Base-by-base conservation (phyloP, 1,139 yeast species). In the Blastobotrys indianensis region DNA sequence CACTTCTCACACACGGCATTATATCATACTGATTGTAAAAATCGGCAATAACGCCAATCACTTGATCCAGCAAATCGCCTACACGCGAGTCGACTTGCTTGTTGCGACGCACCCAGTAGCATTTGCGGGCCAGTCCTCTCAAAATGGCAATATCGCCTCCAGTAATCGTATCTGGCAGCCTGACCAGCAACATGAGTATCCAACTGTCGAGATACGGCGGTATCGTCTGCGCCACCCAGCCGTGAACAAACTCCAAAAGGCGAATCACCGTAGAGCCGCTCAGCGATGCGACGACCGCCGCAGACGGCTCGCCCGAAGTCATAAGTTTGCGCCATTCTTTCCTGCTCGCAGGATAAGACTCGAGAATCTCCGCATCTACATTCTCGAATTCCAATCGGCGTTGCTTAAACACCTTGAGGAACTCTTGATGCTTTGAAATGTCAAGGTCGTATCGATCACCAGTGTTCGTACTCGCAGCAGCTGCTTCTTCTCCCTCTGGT, bases 111-210 rank as follows among this genome's bases (percentile, higher is more conserved):
- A 66, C 63, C n/a, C 57, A 54, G 3, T 49, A 46, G 10, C 69
- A 67, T 51, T 68, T 69, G 45, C 67, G 68, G n/a, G 67, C 72
- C 34, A 72, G 55, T 5, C 63, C 61, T 15, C 79, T 60, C 33
- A 74, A 49, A 8, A 65, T 56, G 8, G 74, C 62, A 2, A 69
- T 46, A 37, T 72, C 74, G 6, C 65, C 61, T 0, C 67, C 65
- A 9, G 60, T 60, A 15, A 72, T 45, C 1, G 66, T 53, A 20
- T 59, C 64, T 3, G 74, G 75, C 6, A 70, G 51, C 2, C 70
- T 60, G 9, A 64, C 61, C 16, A 74, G 56, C 13, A 70, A 50
- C 1, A 62, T 62, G 51, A 66, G 67, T 1, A 71, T 53, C 79
- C 79, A 74, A 5, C 47, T 44, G 4, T 57, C 51, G 35, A 64